phyloP scores from a whole-genome alignment of 2,329 filamentous ascomycete species.

The Podosphaera fusca region DNA sequence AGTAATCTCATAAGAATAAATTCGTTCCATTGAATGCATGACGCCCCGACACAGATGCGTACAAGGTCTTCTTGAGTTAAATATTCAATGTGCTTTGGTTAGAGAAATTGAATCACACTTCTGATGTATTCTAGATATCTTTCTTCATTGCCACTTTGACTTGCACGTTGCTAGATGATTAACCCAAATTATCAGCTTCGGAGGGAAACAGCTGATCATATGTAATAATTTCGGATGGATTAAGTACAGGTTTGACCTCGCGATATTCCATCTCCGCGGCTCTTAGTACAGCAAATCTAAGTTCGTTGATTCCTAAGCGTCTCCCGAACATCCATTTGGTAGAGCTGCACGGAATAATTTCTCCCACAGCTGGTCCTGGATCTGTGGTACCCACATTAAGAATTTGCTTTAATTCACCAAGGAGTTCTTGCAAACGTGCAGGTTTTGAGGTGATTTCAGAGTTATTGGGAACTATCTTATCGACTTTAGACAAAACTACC shows the following conservation, averaged over 20 bases:
- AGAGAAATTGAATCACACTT: no score
- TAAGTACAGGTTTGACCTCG: not conserved
- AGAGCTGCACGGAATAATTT: slow-evolving; percentile 35
- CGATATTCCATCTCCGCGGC: slow-evolving; percentile 30
- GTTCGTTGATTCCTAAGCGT: slow-evolving; percentile 33
- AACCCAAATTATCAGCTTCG: not conserved
- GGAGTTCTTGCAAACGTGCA: slow-evolving; percentile 17
- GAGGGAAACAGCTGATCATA: not conserved
- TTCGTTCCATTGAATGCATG: no score
- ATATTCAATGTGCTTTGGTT: no score
- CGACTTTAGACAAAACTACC: slow-evolving; percentile 42
- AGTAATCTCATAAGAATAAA: no score
- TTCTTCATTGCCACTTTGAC: no score
- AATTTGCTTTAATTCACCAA: slow-evolving; percentile 18
- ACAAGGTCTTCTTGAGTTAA: no score
- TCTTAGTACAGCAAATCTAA: slow-evolving; percentile 39
- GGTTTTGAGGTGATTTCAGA: slow-evolving; percentile 5
- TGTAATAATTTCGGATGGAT: not conserved
- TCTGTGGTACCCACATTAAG: slow-evolving; percentile 17
- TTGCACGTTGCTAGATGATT: no score
- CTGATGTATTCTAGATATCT: no score
- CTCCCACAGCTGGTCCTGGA: slow-evolving; percentile 25
- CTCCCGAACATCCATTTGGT: slow-evolving; percentile 24
- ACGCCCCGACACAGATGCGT: no score
- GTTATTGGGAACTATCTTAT: slow-evolving; percentile 26